A percentile compares a stretch with the other conserved stretches of the same genome.
phyloP scores from a whole-genome alignment of 2,329 filamentous ascomycete genomes.

The Sporothrix curviconia region DNA sequence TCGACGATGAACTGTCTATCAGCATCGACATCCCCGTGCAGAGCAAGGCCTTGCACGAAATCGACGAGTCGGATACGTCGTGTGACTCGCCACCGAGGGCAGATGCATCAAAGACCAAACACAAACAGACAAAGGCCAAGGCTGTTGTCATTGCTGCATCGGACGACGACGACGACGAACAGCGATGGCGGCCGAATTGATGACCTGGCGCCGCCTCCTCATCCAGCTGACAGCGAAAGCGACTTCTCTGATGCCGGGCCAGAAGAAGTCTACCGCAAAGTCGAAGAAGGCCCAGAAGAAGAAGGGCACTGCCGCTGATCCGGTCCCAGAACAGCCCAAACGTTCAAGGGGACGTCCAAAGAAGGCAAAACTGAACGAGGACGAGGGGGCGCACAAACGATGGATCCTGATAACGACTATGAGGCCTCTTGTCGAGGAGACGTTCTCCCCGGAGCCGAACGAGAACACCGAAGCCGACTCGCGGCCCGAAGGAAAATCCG shows the following conservation, averaged over 20 bases:
- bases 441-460: too few relatives aligned
- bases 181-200: too few relatives aligned
- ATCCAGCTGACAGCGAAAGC: background rate
- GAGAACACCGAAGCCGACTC: slow-evolving; percentile 13
- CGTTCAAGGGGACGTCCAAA: slow-evolving; percentile 2
- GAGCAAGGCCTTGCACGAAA: background rate
- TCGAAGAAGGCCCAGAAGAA: slow-evolving; percentile 31
- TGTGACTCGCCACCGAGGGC: background rate
- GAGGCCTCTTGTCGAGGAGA: too few relatives aligned
- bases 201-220: background rate
- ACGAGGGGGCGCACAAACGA: too few relatives aligned
- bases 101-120: background rate
- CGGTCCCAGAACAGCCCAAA: background rate
- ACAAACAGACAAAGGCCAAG: slow-evolving; percentile 24
- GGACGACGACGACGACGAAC: background rate
- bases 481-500: too few relatives aligned
- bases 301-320: background rate
- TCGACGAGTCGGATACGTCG: background rate
- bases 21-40: background rate
- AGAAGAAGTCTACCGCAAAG: slow-evolving; percentile 22
- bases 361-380: slow-evolving; percentile 5
- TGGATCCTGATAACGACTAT: too few relatives aligned
- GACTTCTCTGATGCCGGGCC: background rate
- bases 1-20: background rate
- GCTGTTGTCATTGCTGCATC: background rate